Evolutionary conservation across 768 basidiomycete species (phyloP).

Genomic region (Candolleomyces efflorescens): DNA sequence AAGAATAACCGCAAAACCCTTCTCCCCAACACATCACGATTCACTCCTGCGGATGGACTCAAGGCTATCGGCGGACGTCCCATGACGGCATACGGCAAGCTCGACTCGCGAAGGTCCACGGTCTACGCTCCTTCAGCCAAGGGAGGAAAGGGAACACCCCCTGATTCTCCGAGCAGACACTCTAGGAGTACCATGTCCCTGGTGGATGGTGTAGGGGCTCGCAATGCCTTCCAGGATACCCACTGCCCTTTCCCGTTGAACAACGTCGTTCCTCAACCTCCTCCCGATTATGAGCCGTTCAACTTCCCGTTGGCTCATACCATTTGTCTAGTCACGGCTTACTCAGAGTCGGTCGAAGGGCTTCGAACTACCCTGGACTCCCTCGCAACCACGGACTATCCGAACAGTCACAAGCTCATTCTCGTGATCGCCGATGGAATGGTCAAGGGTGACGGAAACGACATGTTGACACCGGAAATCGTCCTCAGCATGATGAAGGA

Average conservation of each 20-base stretch:
- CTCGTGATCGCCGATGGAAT: constrained; percentile 97
- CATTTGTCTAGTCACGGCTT: constrained; percentile 96
- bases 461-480: constrained; percentile 89
- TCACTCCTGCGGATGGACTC: constrained; percentile 67
- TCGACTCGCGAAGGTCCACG: constrained; percentile 58
- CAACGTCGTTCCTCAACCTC: constrained; percentile 90
- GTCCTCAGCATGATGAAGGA: constrained; percentile 97
- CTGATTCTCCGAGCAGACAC: constrained; percentile 65
- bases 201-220: constrained; percentile 40
- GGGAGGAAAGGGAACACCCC: constrained; percentile 54
- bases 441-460: constrained; percentile 94
- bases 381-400: constrained; percentile 96
- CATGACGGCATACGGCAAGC: constrained; percentile 59
- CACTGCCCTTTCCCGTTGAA: constrained; percentile 91
- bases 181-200: constrained; percentile 85
- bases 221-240: constrained; percentile 52
- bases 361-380: constrained; percentile 97
- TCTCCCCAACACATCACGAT: constrained; percentile 67
- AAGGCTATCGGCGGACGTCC: constrained; percentile 52
- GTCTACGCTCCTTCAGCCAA: constrained; percentile 46
- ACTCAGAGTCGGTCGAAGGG: constrained; percentile 96
- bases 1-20: constrained; percentile 55
- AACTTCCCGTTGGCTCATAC: constrained; percentile 92
- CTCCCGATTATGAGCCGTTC: constrained; percentile 90
- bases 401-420: constrained; percentile 95